Percentiles rank a stretch among this genome's conserved stretches.
Conservation (phyloP, 495 filamentous ascomycete genomes). For the Corynascus novoguineensis region DNA sequence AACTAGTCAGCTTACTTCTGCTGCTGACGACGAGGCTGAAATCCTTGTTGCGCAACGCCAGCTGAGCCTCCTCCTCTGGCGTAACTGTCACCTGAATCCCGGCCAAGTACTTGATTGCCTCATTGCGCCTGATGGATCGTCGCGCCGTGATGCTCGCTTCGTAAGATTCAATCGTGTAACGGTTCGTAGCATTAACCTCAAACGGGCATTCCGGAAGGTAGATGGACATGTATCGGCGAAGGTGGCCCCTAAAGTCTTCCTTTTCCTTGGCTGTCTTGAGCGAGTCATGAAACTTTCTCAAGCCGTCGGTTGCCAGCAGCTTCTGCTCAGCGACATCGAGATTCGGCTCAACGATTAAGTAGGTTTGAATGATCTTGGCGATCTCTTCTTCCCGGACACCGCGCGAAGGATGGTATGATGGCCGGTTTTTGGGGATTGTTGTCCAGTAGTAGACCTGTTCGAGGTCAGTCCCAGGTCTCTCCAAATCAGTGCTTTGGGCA, state of each 20-base stretch:
- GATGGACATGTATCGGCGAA: conserved; percentile 86
- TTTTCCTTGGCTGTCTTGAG: conserved; percentile 72
- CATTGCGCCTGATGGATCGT: conserved; percentile 66
- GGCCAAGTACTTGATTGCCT: conserved; percentile 82
- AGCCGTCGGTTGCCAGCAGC: conserved; percentile 65
- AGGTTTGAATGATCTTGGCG: conserved; percentile 66
- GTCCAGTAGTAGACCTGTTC: conserved; percentile 89
- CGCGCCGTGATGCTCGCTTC: conserved; percentile 88
- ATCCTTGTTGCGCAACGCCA: conserved; percentile 74
- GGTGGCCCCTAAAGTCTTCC: conserved; percentile 79
- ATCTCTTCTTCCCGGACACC: conserved; percentile 78
- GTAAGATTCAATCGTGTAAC: conserved; percentile 84
- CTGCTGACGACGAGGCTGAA: conserved; percentile 96
- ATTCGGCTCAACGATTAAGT: conserved; percentile 72
- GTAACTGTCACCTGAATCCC: conserved; percentile 89
- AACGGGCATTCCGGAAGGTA: conserved; percentile 90
- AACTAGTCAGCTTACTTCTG: conserved; percentile 75
- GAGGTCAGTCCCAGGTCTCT: conserved; percentile 3
- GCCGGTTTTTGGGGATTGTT: conserved; percentile 87
- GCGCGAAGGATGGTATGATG: conserved; percentile 75
- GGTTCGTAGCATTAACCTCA: conserved; percentile 89
- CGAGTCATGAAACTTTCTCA: conserved; percentile 60
- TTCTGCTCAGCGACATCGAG: conserved; percentile 60
- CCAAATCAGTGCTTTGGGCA: background rate
- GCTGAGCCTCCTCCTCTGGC: conserved; percentile 75